Evolutionary conservation across 345 rosid genomes (phyloP), one percentile per base, ranked within the genome.

Genomic region (Gynandropsis gynandra): DNA sequence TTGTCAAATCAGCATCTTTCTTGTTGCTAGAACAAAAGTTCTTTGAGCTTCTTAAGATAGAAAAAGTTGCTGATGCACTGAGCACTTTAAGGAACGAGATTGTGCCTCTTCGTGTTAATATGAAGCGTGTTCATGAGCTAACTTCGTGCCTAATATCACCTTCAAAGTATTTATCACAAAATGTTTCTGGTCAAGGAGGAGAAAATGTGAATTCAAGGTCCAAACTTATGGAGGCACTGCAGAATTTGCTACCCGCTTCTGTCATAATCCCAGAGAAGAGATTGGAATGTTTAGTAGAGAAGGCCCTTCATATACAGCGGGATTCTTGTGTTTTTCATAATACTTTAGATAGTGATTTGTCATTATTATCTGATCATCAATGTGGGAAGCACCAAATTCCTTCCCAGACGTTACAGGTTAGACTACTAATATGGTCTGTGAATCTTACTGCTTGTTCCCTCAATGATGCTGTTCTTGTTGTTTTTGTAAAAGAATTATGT

Each of bases 351-450:
- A 69, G 68, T 36, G 81, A 78, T 61, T 60, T 83, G 62, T 78
- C 93, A 24, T 63, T 83, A 66, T 83, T 70, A 51, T 62, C 67
- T 0, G 93, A 83, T 63, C 93, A 83, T 58, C 70, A 71, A 13
- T 83, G 93, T 59, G 83, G 76, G 46, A 78, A 61, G 66, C 72
- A 67, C 49, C 87, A 69, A 50, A 76, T 83, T 71, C 93, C 93
- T 52, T 78, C 82, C 40, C 74, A 54, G 64, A 76, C 85, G 29
- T 47, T 74, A 66, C 87, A 83, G 93, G 87, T 83, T 53, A 61
- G 80, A 52, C 49, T 63, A 1, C 52, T 35, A n/a, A n/a, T n/a
- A 33, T 14, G 18, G 18, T 52, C 54, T 68, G 29, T 37, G 21
- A 50, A 45, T 19, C 7, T 52, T 52, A 38, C n/a, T 63, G 50